A percentile compares a stretch with the other conserved stretches of the same genome.
These are phyloP conservation scores for Prunus persica DNA, from an alignment of 306 rosid genomes.

Conservation along the genomic window DNA sequence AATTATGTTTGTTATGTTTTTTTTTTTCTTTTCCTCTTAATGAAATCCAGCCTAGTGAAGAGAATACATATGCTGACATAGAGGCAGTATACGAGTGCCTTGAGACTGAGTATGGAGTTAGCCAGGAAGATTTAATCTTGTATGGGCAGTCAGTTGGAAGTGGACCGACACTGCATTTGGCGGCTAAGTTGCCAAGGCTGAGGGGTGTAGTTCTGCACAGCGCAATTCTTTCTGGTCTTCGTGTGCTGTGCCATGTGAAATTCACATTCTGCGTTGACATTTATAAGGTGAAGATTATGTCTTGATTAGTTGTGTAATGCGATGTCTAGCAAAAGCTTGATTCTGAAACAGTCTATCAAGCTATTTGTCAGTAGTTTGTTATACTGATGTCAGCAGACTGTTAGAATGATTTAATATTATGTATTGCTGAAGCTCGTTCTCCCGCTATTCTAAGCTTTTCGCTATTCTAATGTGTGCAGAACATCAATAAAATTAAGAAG, in stretches of 20 bases:
- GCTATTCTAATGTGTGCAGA: constrained; percentile 47
- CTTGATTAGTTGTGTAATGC: not conserved
- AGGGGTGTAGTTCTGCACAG: constrained; percentile 94
- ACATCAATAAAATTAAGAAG: constrained; percentile 87
- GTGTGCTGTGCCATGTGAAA: constrained; percentile 89
- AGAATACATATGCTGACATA: constrained; percentile 88
- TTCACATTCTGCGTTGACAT: constrained; percentile 88
- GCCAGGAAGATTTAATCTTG: constrained; percentile 93
- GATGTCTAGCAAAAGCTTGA: not conserved
- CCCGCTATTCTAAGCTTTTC: constrained; percentile 14
- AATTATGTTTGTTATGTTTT: not conserved
- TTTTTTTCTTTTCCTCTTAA: not conserved
- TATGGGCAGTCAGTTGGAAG: constrained; percentile 99
- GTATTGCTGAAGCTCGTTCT: constrained; percentile 15
- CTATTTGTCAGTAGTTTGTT: not conserved
- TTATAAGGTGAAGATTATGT: constrained; percentile 61
- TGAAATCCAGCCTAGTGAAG: constrained; percentile 87
- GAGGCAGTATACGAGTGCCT: constrained; percentile 97
- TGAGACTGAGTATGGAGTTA: constrained; percentile 80
- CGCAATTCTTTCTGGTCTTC: constrained; percentile 92
- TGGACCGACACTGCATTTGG: constrained; percentile 96
- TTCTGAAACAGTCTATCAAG: constrained; percentile 7
- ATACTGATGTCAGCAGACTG: not conserved
- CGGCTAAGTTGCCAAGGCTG: constrained; percentile 86
- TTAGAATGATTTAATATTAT: constrained; percentile 1